Base-by-base conservation (phyloP, 2,329 filamentous ascomycete species). In the Tolypocladium cylindrosporum region DNA sequence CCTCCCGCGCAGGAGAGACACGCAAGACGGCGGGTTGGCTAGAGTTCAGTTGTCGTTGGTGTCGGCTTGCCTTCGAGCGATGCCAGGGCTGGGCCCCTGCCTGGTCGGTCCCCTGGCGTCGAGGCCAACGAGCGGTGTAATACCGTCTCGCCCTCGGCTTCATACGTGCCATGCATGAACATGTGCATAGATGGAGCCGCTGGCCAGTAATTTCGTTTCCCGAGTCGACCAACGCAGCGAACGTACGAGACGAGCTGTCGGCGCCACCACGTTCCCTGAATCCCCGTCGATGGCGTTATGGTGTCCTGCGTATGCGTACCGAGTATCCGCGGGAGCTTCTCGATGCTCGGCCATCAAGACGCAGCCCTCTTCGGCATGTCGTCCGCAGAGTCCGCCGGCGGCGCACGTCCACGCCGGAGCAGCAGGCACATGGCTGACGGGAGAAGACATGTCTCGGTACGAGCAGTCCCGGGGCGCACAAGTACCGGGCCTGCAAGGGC, bases 121-220 rank as follows among this genome's bases (percentile, higher is more conserved):
- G 50, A 37, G 16, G 31, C 55, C 45, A 53, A 52, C 45, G 55
- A 57, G 55, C 55, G 55, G 55, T 57, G 55, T 57, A 41, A 31
- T 31, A 31, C 39, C 27, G 55, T 42, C 7, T 42, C 24, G 36
- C 13, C 16, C 19, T 51, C 24, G 39, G 3, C 37, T 21, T 53
- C 21, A 39, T 56, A 27, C 27, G 37, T 34, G 52, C 48, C 39
- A 36, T 53, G 55, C 55, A 57, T 53, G 39, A 57, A 54, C 52
- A 27, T 54, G 52, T 42, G 52, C 52, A 54, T 39, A 27, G 21
- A 54, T n/a, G 21, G 34, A 39, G 37, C 40, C n/a, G 21, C n/a
- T 13, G 37, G 9, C 14, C 39, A 8, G 52, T 39, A 41, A 19
- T 31, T 31, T 34, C 45, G 13, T 31, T 48, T 48, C 34, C 27